These are phyloP conservation scores for Mycocalia duriaeana DNA, from an alignment of 1,284 basidiomycete genomes.

Conservation along the genomic window DNA sequence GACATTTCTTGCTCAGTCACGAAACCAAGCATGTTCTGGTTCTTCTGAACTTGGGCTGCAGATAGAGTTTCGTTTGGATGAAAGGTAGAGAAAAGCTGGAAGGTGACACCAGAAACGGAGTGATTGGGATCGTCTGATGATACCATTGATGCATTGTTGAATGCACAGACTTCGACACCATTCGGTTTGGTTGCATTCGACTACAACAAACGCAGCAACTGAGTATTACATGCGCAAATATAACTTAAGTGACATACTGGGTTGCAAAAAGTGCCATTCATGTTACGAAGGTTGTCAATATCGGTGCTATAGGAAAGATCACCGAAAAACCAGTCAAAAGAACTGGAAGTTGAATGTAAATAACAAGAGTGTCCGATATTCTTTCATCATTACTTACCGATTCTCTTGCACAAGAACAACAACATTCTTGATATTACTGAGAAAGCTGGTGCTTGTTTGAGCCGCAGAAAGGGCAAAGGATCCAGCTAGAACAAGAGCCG, in stretches of 20 bases:
- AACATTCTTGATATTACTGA: conserved; percentile 6
- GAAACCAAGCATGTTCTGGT: conserved; percentile 7
- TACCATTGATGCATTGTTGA: conserved; percentile 2
- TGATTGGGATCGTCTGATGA: conserved; percentile 5
- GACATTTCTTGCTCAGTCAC: conserved; percentile 8
- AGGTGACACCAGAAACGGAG: conserved; percentile 4
- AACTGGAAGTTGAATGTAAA: not conserved
- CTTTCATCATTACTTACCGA: no score
- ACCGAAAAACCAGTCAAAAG: conserved; percentile 8
- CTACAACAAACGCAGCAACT: not conserved
- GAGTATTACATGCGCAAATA: not conserved
- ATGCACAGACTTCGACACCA: conserved; percentile 3
- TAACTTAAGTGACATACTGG: not conserved
- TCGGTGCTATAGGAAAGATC: conserved; percentile 7
- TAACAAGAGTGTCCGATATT: not conserved
- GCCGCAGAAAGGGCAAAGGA: not conserved
- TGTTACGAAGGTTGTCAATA: conserved; percentile 7
- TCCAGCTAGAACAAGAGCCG: conserved; percentile 1
- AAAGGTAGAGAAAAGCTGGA: conserved; percentile 7
- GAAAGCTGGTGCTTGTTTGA: not conserved
- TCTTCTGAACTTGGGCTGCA: not conserved
- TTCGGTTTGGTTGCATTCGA: not conserved
- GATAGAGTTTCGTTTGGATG: conserved; percentile 5
- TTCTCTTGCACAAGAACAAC: conserved; percentile 8
- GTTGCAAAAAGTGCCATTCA: conserved; percentile 3